These are phyloP conservation scores for Pleurotus ostreatus DNA, from an alignment of 768 basidiomycete species.

Conservation along the genomic window DNA sequence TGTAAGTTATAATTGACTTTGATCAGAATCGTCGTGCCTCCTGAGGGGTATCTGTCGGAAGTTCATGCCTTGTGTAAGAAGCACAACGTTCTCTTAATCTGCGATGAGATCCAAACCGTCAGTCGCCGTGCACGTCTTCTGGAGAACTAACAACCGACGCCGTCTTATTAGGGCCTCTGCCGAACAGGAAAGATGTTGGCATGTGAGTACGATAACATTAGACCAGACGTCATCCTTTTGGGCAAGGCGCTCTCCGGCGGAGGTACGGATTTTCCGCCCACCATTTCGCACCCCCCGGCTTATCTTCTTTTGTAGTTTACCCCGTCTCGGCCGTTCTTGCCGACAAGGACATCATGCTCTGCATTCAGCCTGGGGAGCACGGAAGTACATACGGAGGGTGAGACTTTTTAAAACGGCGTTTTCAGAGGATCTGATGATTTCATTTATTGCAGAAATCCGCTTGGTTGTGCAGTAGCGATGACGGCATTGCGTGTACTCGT, in stretches of 20 bases:
- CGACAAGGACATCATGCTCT: conserved; percentile 88
- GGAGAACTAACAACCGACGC: neutral
- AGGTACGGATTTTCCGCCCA: conserved; percentile 41
- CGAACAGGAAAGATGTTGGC: conserved; percentile 94
- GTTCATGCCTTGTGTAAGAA: conserved; percentile 84
- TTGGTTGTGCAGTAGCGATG: conserved; percentile 95
- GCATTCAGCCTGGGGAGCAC: conserved; percentile 93
- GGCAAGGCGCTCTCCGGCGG: conserved; percentile 98
- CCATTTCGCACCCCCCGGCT: neutral
- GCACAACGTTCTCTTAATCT: conserved; percentile 93
- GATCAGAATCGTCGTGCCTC: conserved; percentile 85
- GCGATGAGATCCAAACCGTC: conserved; percentile 97
- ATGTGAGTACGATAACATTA: conserved; percentile 80
- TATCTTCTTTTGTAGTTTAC: conserved; percentile 54
- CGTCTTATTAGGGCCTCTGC: conserved; percentile 65
- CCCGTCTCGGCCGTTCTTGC: conserved; percentile 95
- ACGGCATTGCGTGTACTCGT: conserved; percentile 88
- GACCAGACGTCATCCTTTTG: conserved; percentile 88
- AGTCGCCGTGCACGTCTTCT: conserved; percentile 13
- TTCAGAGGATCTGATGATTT: conserved; percentile 3
- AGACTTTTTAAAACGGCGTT: conserved; percentile 20
- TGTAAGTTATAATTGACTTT: neutral
- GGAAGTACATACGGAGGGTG: conserved; percentile 95
- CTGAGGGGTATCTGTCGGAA: conserved; percentile 76
- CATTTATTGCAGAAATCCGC: conserved; percentile 63